phyloP scores from a whole-genome alignment of 2,329 filamentous ascomycete genomes.

The Microcyclospora pomicola region DNA sequence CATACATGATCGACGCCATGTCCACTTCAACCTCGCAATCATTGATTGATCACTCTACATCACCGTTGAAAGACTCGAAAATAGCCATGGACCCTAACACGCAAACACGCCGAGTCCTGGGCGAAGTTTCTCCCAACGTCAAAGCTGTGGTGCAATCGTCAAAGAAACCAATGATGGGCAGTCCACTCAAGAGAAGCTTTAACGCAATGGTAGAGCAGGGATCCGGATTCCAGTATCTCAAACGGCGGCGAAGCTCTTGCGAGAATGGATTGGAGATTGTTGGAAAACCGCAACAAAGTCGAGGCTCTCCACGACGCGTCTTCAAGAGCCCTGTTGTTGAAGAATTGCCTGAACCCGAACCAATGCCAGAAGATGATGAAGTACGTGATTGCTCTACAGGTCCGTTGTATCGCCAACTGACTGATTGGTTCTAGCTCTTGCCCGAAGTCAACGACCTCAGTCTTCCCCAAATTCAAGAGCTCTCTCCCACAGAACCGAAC shows the following conservation, averaged over 20 bases:
- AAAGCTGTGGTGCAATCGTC: constrained; percentile 6
- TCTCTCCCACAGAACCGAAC: constrained; percentile 15
- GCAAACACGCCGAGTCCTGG: constrained; percentile 12
- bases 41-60: too few species aligned
- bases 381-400: background rate
- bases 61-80: too few species aligned
- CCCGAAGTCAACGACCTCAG: background rate
- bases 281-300: too few species aligned
- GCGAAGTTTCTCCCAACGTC: constrained; percentile 21
- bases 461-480: constrained; percentile 7
- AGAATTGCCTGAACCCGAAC: too few species aligned
- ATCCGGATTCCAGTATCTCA: constrained; percentile 22
- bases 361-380: constrained; percentile 4
- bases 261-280: too few species aligned
- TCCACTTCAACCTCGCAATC: too few species aligned
- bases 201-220: constrained; percentile 17
- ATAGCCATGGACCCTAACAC: too few species aligned
- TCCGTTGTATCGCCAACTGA: too few species aligned
- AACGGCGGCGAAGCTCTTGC: constrained; percentile 12
- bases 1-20: too few species aligned
- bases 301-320: too few species aligned
- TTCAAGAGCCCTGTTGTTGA: too few species aligned
- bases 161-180: constrained; percentile 14
- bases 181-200: constrained; percentile 22
- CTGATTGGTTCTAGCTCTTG: too few species aligned